Conservation (phyloP, 805 yeast genomes). For the Candida coquimbonensis region DNA sequence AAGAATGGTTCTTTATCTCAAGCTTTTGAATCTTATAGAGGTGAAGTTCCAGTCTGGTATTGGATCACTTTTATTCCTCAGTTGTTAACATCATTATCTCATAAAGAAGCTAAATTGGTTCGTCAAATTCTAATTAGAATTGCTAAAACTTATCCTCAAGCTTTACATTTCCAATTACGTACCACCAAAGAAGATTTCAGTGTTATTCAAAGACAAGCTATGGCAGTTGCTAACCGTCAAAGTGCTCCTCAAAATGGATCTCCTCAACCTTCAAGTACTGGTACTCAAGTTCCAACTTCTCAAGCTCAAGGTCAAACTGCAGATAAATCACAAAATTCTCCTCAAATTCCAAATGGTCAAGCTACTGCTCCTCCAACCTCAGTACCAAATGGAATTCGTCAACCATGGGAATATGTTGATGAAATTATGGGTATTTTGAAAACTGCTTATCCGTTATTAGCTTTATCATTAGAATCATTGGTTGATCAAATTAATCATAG, state of each 20-base stretch:
- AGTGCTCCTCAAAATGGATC: conserved; percentile 8
- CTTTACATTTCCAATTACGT: conserved; percentile 89
- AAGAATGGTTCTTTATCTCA: conserved; percentile 69
- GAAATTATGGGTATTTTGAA: conserved; percentile 93
- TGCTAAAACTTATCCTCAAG: conserved; percentile 96
- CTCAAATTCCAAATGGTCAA: conserved; percentile 5
- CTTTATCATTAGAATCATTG: conserved; percentile 85
- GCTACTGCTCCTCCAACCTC: conserved; percentile 2
- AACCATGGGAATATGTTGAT: conserved; percentile 90
- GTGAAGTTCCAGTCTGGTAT: conserved; percentile 98
- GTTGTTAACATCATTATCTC: conserved; percentile 79
- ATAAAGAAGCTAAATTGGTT: conserved; percentile 83
- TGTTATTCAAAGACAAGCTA: conserved; percentile 72
- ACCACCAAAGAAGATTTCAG: conserved; percentile 93
- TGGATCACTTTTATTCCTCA: conserved; percentile 98
- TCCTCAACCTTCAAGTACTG: conserved; percentile 6
- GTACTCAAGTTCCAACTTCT: conserved; percentile 5
- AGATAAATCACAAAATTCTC: conserved; percentile 4
- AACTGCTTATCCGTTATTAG: conserved; percentile 92
- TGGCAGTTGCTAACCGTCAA: conserved; percentile 37
- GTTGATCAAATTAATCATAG: conserved; percentile 94
- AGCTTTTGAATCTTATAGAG: conserved; percentile 87
- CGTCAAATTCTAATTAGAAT: conserved; percentile 83
- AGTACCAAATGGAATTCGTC: conserved; percentile 33
- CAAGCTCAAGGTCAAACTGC: conserved; percentile 6